phyloP scores from a whole-genome alignment of 1,284 basidiomycete genomes.

The Laetiporus sulphureus region DNA sequence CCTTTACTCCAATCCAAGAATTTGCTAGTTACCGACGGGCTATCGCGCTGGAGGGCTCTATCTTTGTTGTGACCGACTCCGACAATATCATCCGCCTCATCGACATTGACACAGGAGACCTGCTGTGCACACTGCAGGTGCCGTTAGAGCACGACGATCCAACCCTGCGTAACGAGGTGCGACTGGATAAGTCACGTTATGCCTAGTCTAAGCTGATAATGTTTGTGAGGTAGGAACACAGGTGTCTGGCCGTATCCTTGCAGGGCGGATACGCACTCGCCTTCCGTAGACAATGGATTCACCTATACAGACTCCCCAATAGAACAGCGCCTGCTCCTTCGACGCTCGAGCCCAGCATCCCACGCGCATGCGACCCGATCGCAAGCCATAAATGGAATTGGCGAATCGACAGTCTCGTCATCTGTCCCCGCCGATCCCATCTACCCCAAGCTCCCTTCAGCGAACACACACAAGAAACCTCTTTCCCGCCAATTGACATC shows the following conservation, averaged over 20 bases:
- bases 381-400: slow-evolving; percentile 44
- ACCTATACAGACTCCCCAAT: slow-evolving; percentile 16
- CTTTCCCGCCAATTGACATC: slow-evolving; percentile 38
- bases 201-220: background rate
- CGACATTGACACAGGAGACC: slow-evolving; percentile 13
- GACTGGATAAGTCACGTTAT: background rate
- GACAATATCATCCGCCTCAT: slow-evolving; percentile 16
- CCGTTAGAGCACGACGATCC: slow-evolving; percentile 18
- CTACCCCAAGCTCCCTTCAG: slow-evolving; percentile 17
- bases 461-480: background rate
- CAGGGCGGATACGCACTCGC: slow-evolving; percentile 20
- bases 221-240: slow-evolving; percentile 18
- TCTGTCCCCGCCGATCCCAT: slow-evolving; percentile 22
- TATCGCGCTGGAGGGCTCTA: slow-evolving; percentile 16
- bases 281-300: slow-evolving; percentile 25
- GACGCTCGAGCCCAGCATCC: background rate
- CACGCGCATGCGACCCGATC: slow-evolving; percentile 36
- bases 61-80: slow-evolving; percentile 16
- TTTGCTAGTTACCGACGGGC: slow-evolving; percentile 17
- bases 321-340: background rate
- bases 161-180: slow-evolving; percentile 15
- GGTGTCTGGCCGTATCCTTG: slow-evolving; percentile 31
- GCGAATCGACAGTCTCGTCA: slow-evolving; percentile 43
- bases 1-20: slow-evolving; percentile 10
- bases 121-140: slow-evolving; percentile 14